Evolutionary conservation across 371 early-diverging fungal genomes (phyloP), one percentile per base, ranked within the genome.

Genomic region (Actinomortierella wolfii): DNA sequence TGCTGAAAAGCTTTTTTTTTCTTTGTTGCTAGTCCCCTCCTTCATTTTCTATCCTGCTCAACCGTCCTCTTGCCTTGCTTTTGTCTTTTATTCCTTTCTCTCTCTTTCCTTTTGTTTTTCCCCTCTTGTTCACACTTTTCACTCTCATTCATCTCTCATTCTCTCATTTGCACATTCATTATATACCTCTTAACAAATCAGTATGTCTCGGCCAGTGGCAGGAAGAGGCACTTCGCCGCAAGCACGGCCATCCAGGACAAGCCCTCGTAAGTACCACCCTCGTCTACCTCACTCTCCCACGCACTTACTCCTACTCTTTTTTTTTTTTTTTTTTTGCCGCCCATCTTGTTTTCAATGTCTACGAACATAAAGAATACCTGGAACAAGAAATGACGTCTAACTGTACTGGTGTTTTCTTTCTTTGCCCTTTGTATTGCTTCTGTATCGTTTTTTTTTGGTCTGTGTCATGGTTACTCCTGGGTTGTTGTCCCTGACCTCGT

Each of bases 241-340:
- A 18, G 69, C 54, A 40, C 64, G 59, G 44, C 24, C 69, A 41
- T 63, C 64, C 2, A 20, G 56, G 17, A 23, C 60, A 15, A 64
- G 60, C 24, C 61, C 68, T 40, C 68, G 68, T 67, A 67, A 50
- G 68, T 58, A 21, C 2, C 29, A 34, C 42, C 51, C 48, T 52
- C 42, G 42, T 34, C 41, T 3, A 51, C 20, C 9, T 13, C 39
- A 47, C 34, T 11, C 34, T 47, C 48, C 34, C 34, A 26, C 2
- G 13, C 3, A 28, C 47, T 18, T 18, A n/a, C 21, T 21, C 8
- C 47, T 47, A 47, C 21, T 3, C 47, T 21, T 15, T 11, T 18
- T 34, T 21, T 2, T 5, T 45, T 25, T 18, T 2, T 46, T 17
- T 23, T 25, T 42, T 24, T n/a, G 39, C 40, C 5, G n/a, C 23